Evolutionary conservation across 305 asterid genomes (phyloP).

Genomic region (Fraxinus dipetala): DNA sequence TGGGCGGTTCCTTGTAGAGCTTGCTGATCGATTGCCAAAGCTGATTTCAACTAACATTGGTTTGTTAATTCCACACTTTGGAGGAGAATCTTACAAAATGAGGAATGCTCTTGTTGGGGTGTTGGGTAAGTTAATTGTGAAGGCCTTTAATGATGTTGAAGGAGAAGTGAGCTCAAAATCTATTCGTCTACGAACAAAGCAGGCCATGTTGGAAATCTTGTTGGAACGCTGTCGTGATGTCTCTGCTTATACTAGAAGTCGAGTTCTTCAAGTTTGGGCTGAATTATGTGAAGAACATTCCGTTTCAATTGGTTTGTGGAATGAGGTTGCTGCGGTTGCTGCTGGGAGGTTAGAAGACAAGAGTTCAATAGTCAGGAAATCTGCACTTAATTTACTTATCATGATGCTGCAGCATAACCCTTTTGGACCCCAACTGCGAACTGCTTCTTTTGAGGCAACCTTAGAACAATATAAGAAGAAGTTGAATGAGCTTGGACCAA

Average conservation of each 20-base stretch:
- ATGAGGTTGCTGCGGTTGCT: slow-evolving; percentile 85
- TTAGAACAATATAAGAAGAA: slow-evolving; percentile 85
- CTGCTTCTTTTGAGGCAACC: slow-evolving; percentile 85
- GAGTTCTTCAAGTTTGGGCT: slow-evolving; percentile 96
- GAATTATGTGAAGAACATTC: slow-evolving; percentile 91
- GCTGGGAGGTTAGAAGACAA: slow-evolving; percentile 95
- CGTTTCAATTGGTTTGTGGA: slow-evolving; percentile 91
- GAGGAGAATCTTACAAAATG: slow-evolving; percentile 93
- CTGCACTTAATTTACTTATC: slow-evolving; percentile 87
- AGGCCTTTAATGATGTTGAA: slow-evolving; percentile 78
- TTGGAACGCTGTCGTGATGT: slow-evolving; percentile 92
- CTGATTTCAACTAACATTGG: slow-evolving; percentile 77
- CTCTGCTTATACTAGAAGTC: slow-evolving; percentile 95
- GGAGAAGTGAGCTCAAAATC: slow-evolving; percentile 83
- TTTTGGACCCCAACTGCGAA: slow-evolving; percentile 89
- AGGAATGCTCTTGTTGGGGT: slow-evolving; percentile 94
- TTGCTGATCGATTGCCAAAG: slow-evolving; percentile 80
- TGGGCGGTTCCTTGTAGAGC: slow-evolving; percentile 86
- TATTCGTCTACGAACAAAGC: slow-evolving; percentile 79
- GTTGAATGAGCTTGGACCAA: slow-evolving; percentile 62
- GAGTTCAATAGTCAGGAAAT: slow-evolving; percentile 92
- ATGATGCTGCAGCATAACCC: slow-evolving; percentile 97
- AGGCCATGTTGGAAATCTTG: slow-evolving; percentile 91
- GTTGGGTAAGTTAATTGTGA: slow-evolving; percentile 78
- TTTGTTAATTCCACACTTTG: slow-evolving; percentile 86